Evolutionary conservation across 1,139 yeast genomes (phyloP).

Genomic region (Hansenula lynferdii): DNA sequence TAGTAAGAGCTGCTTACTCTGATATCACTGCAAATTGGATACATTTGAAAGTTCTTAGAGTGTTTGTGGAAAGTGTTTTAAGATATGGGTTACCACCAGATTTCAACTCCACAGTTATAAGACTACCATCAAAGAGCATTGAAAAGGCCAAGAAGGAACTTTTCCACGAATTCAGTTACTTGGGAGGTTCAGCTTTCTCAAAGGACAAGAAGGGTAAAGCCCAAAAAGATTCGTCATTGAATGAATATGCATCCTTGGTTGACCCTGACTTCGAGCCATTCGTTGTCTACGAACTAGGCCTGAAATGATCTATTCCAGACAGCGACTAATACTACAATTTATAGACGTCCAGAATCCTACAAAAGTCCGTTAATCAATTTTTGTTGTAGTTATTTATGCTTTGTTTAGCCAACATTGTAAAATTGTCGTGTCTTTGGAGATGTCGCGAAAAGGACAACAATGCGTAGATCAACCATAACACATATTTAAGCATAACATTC

Average conservation of each 20-base stretch:
- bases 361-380: too few species aligned
- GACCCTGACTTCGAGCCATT: constrained; percentile 96
- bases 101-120: constrained; percentile 53
- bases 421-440: too few species aligned
- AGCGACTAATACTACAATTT: too few species aligned
- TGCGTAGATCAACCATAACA: too few species aligned
- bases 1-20: constrained; percentile 82
- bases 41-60: constrained; percentile 69
- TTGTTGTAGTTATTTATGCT: too few species aligned
- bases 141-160: constrained; percentile 64
- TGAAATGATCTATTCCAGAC: too few species aligned
- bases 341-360: too few species aligned
- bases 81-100: constrained; percentile 97
- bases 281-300: constrained; percentile 63
- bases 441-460: too few species aligned
- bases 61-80: constrained; percentile 66
- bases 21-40: constrained; percentile 85
- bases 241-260: constrained; percentile 86
- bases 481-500: too few species aligned
- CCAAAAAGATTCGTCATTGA: constrained; percentile 55
- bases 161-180: constrained; percentile 71
- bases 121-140: constrained; percentile 36
- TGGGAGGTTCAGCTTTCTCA: constrained; percentile 83
- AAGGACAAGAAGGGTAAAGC: constrained; percentile 63
- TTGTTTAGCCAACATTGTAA: too few species aligned